A percentile compares a stretch with the other conserved stretches of the same genome.
Conservation (phyloP, 2,329 filamentous ascomycete species). For the Sporothrix variecibatus region DNA sequence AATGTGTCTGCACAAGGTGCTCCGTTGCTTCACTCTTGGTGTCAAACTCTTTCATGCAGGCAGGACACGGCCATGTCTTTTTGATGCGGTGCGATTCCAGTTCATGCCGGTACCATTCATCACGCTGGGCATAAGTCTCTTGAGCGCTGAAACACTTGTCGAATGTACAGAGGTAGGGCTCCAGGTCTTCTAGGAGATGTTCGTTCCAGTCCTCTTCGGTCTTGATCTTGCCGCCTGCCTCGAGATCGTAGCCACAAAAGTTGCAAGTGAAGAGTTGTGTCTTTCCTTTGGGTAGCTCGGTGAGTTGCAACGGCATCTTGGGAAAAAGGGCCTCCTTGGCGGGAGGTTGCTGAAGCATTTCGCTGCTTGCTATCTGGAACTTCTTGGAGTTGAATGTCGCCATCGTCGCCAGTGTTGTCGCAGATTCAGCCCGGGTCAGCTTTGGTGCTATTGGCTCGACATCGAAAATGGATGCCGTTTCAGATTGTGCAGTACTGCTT, state of each 20-base stretch:
- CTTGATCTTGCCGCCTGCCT: conserved; percentile 25
- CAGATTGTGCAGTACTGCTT: conserved; percentile 24
- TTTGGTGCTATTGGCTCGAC: neutral
- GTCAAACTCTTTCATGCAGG: conserved; percentile 28
- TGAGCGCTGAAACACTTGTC: conserved; percentile 30
- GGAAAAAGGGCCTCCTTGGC: conserved; percentile 23
- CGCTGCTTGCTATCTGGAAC: neutral
- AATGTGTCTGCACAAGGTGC: conserved; percentile 24
- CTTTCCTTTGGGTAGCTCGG: conserved; percentile 20
- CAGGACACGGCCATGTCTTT: conserved; percentile 28
- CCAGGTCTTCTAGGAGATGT: conserved; percentile 29
- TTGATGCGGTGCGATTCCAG: conserved; percentile 28
- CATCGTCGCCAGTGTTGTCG: conserved; percentile 28
- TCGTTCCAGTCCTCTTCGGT: conserved; percentile 28
- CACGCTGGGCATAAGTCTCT: conserved; percentile 26
- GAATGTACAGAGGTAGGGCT: conserved; percentile 30
- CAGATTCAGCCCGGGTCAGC: conserved; percentile 16
- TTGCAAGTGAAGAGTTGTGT: conserved; percentile 28
- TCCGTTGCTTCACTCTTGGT: conserved; percentile 26
- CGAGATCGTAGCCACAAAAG: conserved; percentile 29
- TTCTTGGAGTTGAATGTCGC: conserved; percentile 22
- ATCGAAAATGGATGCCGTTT: conserved; percentile 27
- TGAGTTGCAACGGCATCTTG: conserved; percentile 18
- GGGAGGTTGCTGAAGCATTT: neutral
- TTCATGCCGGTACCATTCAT: conserved; percentile 32